Evolutionary conservation across 192 early-diverging fungal species (phyloP).

Genomic region (Gigaspora rosea): DNA sequence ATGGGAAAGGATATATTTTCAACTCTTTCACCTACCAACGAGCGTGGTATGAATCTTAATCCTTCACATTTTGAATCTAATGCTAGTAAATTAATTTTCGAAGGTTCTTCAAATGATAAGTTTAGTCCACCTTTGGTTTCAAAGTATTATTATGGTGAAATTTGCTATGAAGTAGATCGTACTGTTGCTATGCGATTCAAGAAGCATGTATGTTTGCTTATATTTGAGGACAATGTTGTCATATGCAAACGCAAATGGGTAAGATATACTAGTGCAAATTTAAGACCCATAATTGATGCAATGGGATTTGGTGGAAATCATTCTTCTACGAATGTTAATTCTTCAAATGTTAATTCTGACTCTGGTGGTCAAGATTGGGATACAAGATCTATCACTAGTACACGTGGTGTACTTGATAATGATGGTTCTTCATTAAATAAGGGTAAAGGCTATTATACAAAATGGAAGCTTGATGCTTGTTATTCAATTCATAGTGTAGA

Average conservation of each 20-base stretch:
- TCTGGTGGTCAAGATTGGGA: slow-evolving; percentile 41
- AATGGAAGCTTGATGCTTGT: slow-evolving; percentile 67
- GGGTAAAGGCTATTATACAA: slow-evolving; percentile 66
- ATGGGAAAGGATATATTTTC: slow-evolving; percentile 30
- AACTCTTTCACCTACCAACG: slow-evolving; percentile 36
- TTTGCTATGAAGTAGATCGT: slow-evolving; percentile 65
- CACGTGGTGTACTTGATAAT: slow-evolving; percentile 23
- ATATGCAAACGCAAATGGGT: slow-evolving; percentile 68
- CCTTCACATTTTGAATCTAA: slow-evolving; percentile 62
- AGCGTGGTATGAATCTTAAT: slow-evolving; percentile 53
- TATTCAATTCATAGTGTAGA: slow-evolving; percentile 61
- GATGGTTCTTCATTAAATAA: slow-evolving; percentile 46
- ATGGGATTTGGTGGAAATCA: slow-evolving; percentile 38
- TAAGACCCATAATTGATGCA: slow-evolving; percentile 36
- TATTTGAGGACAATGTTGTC: slow-evolving; percentile 68
- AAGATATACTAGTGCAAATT: slow-evolving; percentile 39
- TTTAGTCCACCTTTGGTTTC: slow-evolving; percentile 48
- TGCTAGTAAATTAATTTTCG: slow-evolving; percentile 57
- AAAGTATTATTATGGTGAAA: slow-evolving; percentile 68
- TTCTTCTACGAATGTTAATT: too few relatives aligned
- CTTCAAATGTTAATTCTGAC: slow-evolving; percentile 32
- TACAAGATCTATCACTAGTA: slow-evolving; percentile 53
- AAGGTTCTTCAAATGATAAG: slow-evolving; percentile 35
- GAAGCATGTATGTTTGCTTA: slow-evolving; percentile 61
- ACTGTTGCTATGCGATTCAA: slow-evolving; percentile 60